A percentile compares a stretch with the other conserved stretches of the same genome.
Evolutionary conservation across 371 early-diverging fungal species (phyloP).

Genomic region (Lichtheimia ornata): DNA sequence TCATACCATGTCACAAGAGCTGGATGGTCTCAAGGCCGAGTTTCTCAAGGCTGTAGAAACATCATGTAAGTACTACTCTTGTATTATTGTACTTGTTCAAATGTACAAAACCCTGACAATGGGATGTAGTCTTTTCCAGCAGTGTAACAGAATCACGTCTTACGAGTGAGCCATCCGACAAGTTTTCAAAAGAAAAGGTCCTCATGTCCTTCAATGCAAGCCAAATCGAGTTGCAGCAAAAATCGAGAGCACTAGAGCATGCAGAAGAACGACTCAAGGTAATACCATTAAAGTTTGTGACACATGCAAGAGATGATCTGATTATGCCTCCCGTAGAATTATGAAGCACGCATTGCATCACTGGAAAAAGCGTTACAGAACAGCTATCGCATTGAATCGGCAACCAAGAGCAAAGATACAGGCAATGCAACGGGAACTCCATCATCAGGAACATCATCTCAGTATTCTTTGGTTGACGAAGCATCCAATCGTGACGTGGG

Average conservation of each 20-base stretch:
- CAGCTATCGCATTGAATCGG: conserved; percentile 3
- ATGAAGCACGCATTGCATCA: conserved; percentile 47
- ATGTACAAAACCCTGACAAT: background rate
- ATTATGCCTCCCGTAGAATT: conserved; percentile 17
- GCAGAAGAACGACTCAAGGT: conserved; percentile 40
- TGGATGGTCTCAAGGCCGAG: conserved; percentile 60
- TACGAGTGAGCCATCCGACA: conserved; percentile 7
- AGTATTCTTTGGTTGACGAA: conserved; percentile 24
- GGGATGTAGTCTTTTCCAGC: background rate
- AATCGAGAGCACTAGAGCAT: conserved; percentile 34
- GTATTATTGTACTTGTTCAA: background rate
- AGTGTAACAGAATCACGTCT: conserved; percentile 16
- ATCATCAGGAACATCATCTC: conserved; percentile 10
- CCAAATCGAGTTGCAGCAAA: conserved; percentile 27
- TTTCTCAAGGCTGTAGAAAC: conserved; percentile 58
- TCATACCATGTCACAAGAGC: conserved; percentile 46
- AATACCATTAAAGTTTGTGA: background rate
- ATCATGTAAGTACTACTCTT: conserved; percentile 25
- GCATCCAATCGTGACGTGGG: conserved; percentile 10
- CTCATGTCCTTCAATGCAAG: conserved; percentile 3
- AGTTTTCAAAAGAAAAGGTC: background rate
- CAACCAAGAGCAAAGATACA: conserved; percentile 5
- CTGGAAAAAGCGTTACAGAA: conserved; percentile 48
- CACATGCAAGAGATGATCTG: background rate
- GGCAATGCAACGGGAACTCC: background rate